Conservation (phyloP, 257 asterid species). For the Forsythia suspensa region DNA sequence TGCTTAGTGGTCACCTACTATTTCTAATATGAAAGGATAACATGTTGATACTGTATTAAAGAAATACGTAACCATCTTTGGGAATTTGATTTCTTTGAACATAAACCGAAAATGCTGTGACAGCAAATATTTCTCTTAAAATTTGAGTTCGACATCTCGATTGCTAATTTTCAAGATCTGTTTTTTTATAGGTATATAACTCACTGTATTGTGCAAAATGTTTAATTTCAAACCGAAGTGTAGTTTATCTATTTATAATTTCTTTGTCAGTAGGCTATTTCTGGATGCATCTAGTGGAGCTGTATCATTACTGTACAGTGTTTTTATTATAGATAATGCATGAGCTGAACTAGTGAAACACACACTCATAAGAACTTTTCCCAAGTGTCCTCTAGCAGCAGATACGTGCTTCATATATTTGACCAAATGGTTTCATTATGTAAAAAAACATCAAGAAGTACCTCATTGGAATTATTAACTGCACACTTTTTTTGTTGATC, state of each 20-base stretch:
- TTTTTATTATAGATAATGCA: not conserved
- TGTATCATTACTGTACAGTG: not conserved
- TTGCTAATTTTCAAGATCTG: not conserved
- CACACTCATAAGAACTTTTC: too few species aligned
- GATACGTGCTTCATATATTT: not conserved
- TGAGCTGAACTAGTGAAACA: not conserved
- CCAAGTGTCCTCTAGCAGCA: not conserved
- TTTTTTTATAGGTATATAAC: not conserved
- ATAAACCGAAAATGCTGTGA: not conserved
- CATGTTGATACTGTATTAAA: too few species aligned
- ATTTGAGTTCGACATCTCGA: not conserved
- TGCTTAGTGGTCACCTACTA: not conserved
- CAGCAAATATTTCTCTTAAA: not conserved
- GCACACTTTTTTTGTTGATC: not conserved
- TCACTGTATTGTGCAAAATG: not conserved
- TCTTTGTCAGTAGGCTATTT: not conserved
- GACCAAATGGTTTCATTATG: not conserved
- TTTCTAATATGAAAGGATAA: not conserved
- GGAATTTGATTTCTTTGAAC: not conserved
- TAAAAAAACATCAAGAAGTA: not conserved
- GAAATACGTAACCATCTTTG: not conserved
- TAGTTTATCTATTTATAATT: not conserved
- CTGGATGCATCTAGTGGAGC: not conserved
- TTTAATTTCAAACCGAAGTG: not conserved
- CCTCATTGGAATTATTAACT: not conserved